These are phyloP conservation scores for Imleria badia DNA, from an alignment of 768 basidiomycete genomes.

Conservation along the genomic window DNA sequence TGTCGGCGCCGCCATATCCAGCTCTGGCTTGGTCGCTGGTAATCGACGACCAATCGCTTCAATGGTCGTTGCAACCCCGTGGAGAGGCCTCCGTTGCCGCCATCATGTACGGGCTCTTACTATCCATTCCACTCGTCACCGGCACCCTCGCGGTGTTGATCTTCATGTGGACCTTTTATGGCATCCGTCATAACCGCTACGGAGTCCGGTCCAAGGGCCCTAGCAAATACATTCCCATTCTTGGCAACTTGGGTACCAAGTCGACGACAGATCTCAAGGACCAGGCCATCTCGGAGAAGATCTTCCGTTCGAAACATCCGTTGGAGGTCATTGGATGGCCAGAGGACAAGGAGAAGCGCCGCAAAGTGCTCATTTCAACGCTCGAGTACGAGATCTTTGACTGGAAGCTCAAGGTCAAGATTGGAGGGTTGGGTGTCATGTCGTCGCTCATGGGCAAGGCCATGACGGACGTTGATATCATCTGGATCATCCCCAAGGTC, in stretches of 20 bases:
- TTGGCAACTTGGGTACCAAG: slow-evolving; percentile 62
- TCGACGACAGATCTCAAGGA: slow-evolving; percentile 75
- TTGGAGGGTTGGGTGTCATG: slow-evolving; percentile 97
- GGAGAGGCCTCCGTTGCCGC: slow-evolving; percentile 80
- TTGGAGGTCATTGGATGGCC: slow-evolving; percentile 95
- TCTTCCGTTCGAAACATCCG: slow-evolving; percentile 60
- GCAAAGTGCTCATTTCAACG: slow-evolving; percentile 89
- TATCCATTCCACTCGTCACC: slow-evolving; percentile 81
- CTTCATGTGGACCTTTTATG: slow-evolving; percentile 97
- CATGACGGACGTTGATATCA: slow-evolving; percentile 93
- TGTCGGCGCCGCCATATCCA: slow-evolving; percentile 86
- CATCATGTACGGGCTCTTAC: slow-evolving; percentile 83
- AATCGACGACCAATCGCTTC: slow-evolving; percentile 73
- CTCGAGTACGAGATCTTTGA: slow-evolving; percentile 96
- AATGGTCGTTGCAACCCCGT: slow-evolving; percentile 79
- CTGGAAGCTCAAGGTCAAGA: slow-evolving; percentile 98
- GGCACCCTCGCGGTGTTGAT: slow-evolving; percentile 76
- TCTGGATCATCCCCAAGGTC: slow-evolving; percentile 95
- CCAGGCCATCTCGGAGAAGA: slow-evolving; percentile 63
- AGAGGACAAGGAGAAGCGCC: slow-evolving; percentile 85
- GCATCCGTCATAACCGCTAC: slow-evolving; percentile 91
- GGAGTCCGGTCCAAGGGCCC: slow-evolving; percentile 73
- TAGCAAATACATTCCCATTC: slow-evolving; percentile 86
- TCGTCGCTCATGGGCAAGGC: slow-evolving; percentile 97
- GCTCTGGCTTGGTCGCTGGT: slow-evolving; percentile 85